Evolutionary conservation across 2,329 filamentous ascomycete species (phyloP).

Genomic region (Colletotrichum euphorbiae): DNA sequence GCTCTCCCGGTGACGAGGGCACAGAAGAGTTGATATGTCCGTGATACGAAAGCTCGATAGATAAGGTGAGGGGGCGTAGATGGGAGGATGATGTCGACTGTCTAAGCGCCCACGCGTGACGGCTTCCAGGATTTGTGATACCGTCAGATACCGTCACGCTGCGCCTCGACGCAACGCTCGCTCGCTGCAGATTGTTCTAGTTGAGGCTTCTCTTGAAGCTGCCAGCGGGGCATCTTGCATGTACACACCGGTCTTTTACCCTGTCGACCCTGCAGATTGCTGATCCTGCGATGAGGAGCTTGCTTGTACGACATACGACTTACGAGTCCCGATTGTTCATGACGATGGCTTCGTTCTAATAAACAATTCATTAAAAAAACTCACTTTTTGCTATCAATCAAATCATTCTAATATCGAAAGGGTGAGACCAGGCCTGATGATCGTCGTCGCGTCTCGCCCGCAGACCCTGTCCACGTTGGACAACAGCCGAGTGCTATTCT

Average conservation of each 20-base stretch:
- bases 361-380: not conserved
- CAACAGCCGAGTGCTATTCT: conserved; percentile 6
- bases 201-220: not conserved
- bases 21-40: conserved; percentile 7
- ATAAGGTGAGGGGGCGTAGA: not conserved
- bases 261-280: conserved; percentile 16
- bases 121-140: conserved; percentile 21
- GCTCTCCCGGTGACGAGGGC: not conserved
- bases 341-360: not conserved
- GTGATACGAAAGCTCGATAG: not conserved
- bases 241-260: conserved; percentile 1
- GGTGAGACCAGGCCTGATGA: conserved; percentile 18
- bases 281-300: not conserved
- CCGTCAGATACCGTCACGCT: conserved; percentile 27
- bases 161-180: conserved; percentile 22
- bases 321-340: not conserved
- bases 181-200: not conserved
- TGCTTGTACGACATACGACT: conserved; percentile 12
- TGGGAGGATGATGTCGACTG: conserved; percentile 8
- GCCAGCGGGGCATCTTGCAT: not conserved
- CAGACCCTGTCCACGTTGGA: conserved; percentile 17
- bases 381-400: not conserved
- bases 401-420: conserved; percentile 16
- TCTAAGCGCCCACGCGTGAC: conserved; percentile 31
- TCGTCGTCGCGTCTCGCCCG: conserved; percentile 1